Base-by-base conservation (phyloP, 805 yeast genomes). In the Spathaspora girioi region DNA sequence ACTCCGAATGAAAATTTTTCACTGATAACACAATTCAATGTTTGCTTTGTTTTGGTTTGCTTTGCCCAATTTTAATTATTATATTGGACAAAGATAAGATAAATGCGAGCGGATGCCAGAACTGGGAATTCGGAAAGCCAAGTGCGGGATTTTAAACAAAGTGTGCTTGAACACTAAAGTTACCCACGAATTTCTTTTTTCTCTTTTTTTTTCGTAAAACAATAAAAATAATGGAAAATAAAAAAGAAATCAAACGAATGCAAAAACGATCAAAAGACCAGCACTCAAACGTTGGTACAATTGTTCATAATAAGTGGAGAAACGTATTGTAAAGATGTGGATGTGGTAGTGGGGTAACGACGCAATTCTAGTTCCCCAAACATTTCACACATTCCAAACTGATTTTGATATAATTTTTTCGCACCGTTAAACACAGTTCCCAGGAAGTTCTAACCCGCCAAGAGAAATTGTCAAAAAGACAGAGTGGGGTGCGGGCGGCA, bases 201-300 rank as follows among this genome's bases (percentile, higher is more conserved):
- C 14, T 35, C 14, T 9, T 4, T 9, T 35, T 35, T 35, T 12
- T 35, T 35, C 40, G 40, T 35, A 17, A 45, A 29, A 18, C 35
- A 31, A 31, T 31, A 45, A 23, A n/a, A 4, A 23, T 6, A 23
- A 23, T 23, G 18, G 23, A 27, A 23, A 43, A 43, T 23, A 23
- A 27, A 27, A 29, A n/a, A 43, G 46, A 35, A 45, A 50, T 45
- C 12, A 38, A 44, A 47, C 7, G 38, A 46, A 41, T 31, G 29
- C 27, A 8, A 38, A 38, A 44, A 27, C 35, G 43, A 40, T 32
- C 41, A 23, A 41, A 12, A 46, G 38, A 46, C 41, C 31, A 32
- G 38, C 42, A 40, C 9, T 38, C 32, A 29, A 8, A 15, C 32
- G 26, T 35, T 31, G 35, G 10, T 11, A 11, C 40, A 7, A n/a